Conservation (phyloP, 2,329 filamentous ascomycete species). For the Hypoxylon sp. region DNA sequence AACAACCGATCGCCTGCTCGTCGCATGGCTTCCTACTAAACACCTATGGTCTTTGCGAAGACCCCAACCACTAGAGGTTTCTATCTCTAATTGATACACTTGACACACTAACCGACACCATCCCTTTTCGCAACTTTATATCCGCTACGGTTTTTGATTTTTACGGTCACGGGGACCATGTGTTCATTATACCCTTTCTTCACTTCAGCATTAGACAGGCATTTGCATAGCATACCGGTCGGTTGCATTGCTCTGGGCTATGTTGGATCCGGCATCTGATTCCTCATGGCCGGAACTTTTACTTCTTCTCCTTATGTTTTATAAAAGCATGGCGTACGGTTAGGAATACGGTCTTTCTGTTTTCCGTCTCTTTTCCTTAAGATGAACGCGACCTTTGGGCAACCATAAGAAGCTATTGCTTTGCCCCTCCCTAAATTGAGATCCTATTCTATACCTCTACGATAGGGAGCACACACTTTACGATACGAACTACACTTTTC, state of each 20-base stretch:
- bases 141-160: slow-evolving; percentile 32
- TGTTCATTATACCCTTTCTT: slow-evolving; percentile 50
- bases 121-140: slow-evolving; percentile 10
- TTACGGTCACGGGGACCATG: slow-evolving; percentile 12
- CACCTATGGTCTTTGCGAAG: not conserved
- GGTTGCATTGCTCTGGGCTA: slow-evolving; percentile 50
- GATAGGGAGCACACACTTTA: slow-evolving; percentile 18
- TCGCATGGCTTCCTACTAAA: slow-evolving; percentile 74
- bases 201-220: slow-evolving; percentile 50
- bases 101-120: not conserved
- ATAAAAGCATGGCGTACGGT: slow-evolving; percentile 48
- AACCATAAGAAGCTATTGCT: slow-evolving; percentile 18
- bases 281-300: slow-evolving; percentile 42
- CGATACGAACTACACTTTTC: slow-evolving; percentile 37
- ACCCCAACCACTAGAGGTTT: slow-evolving; percentile 4
- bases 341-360: slow-evolving; percentile 31
- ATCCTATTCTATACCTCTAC: slow-evolving; percentile 33
- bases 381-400: slow-evolving; percentile 19
- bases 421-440: slow-evolving; percentile 11
- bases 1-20: slow-evolving; percentile 67
- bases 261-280: slow-evolving; percentile 52
- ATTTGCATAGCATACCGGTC: slow-evolving; percentile 52
- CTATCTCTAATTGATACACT: slow-evolving; percentile 17
- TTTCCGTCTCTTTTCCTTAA: slow-evolving; percentile 27
- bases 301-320: slow-evolving; percentile 40